These are phyloP conservation scores for Oryza punctata DNA, from an alignment of 176 grass and related monocot genomes.

Conservation along the genomic window DNA sequence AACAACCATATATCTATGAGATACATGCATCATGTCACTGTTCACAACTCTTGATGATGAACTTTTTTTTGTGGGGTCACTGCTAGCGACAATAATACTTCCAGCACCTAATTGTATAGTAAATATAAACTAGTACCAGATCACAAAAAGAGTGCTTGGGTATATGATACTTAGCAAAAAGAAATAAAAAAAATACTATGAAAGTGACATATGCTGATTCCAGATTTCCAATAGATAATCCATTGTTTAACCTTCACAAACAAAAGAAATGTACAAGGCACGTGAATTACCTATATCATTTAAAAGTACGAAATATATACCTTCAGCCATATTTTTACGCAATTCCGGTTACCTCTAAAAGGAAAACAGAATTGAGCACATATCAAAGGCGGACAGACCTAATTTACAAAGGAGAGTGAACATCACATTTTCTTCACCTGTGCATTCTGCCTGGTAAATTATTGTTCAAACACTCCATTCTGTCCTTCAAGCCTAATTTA, in stretches of 20 bases:
- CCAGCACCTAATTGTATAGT: neutral
- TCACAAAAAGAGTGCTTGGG: neutral
- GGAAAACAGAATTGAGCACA: neutral
- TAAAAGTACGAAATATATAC: neutral
- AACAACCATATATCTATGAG: neutral
- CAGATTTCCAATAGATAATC: neutral
- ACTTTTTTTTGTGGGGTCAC: no score
- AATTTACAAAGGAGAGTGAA: neutral
- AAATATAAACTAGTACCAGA: neutral
- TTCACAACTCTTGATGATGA: neutral
- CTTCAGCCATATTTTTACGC: neutral
- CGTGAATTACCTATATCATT: neutral
- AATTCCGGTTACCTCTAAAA: neutral
- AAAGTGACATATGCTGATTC: neutral
- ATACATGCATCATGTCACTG: neutral
- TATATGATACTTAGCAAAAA: constrained; percentile 8
- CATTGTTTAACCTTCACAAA: constrained; percentile 19
- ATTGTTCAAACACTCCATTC: constrained; percentile 8
- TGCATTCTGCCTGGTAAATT: constrained; percentile 12
- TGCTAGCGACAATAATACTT: neutral
- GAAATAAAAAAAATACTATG: neutral
- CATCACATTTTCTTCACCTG: neutral
- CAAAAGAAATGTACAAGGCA: constrained; percentile 14
- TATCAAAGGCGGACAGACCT: neutral
- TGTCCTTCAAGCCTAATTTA: neutral